phyloP scores from a whole-genome alignment of 192 early-diverging fungal species.

The Glomus cerebriforme region DNA sequence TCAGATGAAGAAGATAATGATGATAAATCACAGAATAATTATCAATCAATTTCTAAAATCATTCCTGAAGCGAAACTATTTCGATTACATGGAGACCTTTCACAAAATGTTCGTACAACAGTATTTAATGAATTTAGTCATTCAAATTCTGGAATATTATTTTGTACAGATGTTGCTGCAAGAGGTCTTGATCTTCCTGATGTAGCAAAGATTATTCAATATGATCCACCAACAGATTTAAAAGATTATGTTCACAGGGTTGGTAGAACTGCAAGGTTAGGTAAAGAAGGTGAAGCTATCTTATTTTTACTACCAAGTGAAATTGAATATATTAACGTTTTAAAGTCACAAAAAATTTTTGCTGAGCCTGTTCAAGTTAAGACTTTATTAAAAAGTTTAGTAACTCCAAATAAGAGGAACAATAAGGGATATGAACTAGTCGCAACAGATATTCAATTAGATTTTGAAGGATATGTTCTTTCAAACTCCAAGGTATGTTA shows the following conservation, averaged over 20 bases:
- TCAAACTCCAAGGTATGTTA: constrained; percentile 58
- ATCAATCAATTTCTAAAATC: constrained; percentile 48
- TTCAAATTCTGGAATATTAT: constrained; percentile 68
- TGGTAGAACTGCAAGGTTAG: constrained; percentile 94
- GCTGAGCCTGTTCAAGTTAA: constrained; percentile 57
- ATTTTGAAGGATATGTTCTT: constrained; percentile 74
- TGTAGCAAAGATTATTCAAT: constrained; percentile 90
- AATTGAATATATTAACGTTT: constrained; percentile 66
- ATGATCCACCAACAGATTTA: constrained; percentile 93
- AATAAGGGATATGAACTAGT: constrained; percentile 50
- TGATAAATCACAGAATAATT: constrained; percentile 38
- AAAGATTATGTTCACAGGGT: constrained; percentile 97
- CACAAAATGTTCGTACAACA: constrained; percentile 75
- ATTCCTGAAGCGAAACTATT: constrained; percentile 73
- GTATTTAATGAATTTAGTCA: constrained; percentile 75
- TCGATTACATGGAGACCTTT: constrained; percentile 88
- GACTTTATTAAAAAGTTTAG: constrained; percentile 56
- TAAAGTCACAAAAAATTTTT: constrained; percentile 65
- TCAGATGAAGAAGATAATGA: too few relatives aligned
- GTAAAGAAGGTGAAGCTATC: constrained; percentile 81
- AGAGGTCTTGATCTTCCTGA: constrained; percentile 97
- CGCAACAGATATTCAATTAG: constrained; percentile 55
- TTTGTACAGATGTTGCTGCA: constrained; percentile 97
- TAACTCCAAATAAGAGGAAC: constrained; percentile 51
- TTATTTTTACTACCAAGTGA: constrained; percentile 92